Evolutionary conservation across 2,329 filamentous ascomycete species (phyloP), one percentile per base, ranked within the genome.

Genomic region (Penicillium hordei): DNA sequence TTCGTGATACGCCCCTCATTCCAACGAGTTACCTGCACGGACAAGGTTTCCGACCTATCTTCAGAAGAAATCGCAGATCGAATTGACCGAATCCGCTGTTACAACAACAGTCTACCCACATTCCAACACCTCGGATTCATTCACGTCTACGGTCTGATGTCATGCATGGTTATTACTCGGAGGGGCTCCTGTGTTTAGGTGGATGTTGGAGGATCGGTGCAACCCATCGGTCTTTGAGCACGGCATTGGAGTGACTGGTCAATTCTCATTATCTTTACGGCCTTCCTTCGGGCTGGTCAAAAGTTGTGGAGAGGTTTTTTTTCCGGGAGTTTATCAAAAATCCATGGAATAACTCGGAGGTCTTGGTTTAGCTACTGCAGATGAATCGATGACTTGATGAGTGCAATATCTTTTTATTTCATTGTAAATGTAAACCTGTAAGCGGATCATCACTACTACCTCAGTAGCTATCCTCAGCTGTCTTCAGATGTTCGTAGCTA

Each of bases 281-380:
- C 55, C 57, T 61, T 58, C 51, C 60, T 58, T 65, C 55, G 57
- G 54, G 52, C 49, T 52, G 27, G 55, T 46, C 49, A 56, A 66
- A 56, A 67, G 69, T 66, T 61, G 69, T 75, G 73, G 72, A 75
- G 71, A 69, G 71, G 72, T 72, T 60, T 65, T 45, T 62, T 45
- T 62, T 64, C 55, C 60, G 69, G 71, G 68, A 66, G 67, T 70
- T 74, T 74, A 71, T 64, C 64, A 54, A 61, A 66, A 65, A 68
- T 70, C 68, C 64, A 64, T 68, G 62, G 55, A 61, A 57, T 57
- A 65, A 51, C 60, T 65, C 62, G 58, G 60, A 59, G 58, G 60
- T 64, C 55, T 66, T 65, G 51, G 40, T 63, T 65, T 62, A 60
- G 59, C 63, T 69, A 68, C 64, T 68, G 56, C 60, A 64, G 63